These are phyloP conservation scores for Rhododendron mucronatum DNA, from an alignment of 148 eudicot species.

Conservation along the genomic window DNA sequence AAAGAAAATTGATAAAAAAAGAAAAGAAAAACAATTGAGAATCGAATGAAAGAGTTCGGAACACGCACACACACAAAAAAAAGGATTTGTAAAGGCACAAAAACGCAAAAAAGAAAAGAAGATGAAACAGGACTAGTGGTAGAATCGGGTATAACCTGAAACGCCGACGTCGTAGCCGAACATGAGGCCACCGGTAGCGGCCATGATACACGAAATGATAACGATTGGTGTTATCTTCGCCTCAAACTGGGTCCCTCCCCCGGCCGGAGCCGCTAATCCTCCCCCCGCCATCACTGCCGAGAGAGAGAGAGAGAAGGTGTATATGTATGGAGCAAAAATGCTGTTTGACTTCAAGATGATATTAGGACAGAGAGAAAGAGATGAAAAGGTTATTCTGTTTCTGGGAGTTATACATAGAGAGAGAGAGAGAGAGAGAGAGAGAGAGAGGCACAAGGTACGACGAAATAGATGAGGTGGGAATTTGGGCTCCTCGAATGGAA, in stretches of 20 bases:
- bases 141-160: conserved; percentile 44
- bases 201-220: conserved; percentile 83
- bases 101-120: neutral
- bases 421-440: neutral
- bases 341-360: neutral
- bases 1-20: neutral
- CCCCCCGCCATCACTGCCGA: conserved; percentile 63
- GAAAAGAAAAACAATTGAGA: neutral
- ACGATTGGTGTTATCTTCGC: conserved; percentile 93
- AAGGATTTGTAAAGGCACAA: neutral
- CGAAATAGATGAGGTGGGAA: neutral
- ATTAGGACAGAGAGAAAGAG: neutral
- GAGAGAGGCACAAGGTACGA: neutral
- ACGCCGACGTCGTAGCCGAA: conserved; percentile 94
- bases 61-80: neutral
- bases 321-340: neutral
- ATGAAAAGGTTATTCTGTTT: neutral
- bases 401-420: neutral
- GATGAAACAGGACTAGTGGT: neutral
- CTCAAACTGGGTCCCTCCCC: conserved; percentile 64
- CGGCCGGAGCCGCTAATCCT: conserved; percentile 47
- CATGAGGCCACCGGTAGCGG: conserved; percentile 97
- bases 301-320: neutral
- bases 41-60: neutral
- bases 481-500: neutral